Conservation (phyloP, 139 green algal species). For the Zygnema cylindricum region DNA sequence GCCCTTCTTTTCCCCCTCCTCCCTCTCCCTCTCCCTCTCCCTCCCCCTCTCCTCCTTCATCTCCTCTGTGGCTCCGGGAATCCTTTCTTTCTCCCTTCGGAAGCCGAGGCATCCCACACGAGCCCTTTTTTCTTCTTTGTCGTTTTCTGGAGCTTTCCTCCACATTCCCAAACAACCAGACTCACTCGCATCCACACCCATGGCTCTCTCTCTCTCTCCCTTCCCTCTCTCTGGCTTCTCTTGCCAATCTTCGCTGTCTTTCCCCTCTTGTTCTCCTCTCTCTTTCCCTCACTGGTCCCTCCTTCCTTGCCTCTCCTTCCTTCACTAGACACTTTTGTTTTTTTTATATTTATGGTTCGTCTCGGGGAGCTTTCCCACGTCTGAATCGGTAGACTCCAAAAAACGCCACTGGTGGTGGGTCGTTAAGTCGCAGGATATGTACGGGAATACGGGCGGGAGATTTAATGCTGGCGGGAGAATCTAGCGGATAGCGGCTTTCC, state of each 20-base stretch:
- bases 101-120: neutral
- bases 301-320: too few relatives aligned
- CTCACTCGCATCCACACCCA: neutral
- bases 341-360: too few relatives aligned
- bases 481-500: too few relatives aligned
- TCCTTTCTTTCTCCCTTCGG: neutral
- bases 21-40: neutral
- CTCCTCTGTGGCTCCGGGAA: neutral
- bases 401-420: too few relatives aligned
- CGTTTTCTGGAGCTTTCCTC: too few relatives aligned
- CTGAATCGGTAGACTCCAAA: too few relatives aligned
- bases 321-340: too few relatives aligned
- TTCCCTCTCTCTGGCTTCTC: neutral
- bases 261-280: neutral
- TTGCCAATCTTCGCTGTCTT: neutral
- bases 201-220: neutral
- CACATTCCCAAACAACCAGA: neutral
- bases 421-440: too few relatives aligned
- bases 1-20: neutral
- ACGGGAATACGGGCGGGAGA: too few relatives aligned
- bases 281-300: too few relatives aligned
- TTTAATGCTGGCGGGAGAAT: too few relatives aligned
- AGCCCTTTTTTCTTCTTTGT: neutral
- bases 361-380: too few relatives aligned
- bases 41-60: neutral